A percentile compares a stretch with the other conserved stretches of the same genome.
These are phyloP conservation scores for Botryotinia narcissicola DNA, from an alignment of 2,329 filamentous ascomycete genomes.

Conservation along the genomic window DNA sequence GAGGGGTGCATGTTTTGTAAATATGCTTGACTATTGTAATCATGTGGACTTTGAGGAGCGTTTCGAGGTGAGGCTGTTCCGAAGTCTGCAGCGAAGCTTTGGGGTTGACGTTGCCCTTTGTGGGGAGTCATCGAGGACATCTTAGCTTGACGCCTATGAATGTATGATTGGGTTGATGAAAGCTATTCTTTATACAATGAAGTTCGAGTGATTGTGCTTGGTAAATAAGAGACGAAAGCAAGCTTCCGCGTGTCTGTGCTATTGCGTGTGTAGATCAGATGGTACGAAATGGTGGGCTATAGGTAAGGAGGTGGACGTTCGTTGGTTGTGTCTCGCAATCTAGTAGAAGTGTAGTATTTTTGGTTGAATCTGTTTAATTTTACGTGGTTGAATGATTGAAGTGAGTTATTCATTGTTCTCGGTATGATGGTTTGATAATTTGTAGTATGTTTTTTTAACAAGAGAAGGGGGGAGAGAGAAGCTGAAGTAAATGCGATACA, in stretches of 20 bases:
- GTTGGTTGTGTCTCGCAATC: conserved; percentile 26
- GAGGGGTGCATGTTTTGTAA: conserved; percentile 39
- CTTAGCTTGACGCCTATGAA: conserved; percentile 47
- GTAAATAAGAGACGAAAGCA: background rate
- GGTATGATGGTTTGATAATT: conserved; percentile 22
- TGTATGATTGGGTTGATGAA: conserved; percentile 39
- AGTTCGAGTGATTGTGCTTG: background rate
- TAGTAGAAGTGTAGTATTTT: conserved; percentile 24
- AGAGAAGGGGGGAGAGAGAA: conserved; percentile 9
- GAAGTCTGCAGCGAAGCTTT: conserved; percentile 31
- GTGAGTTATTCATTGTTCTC: conserved; percentile 35
- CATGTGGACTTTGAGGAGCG: conserved; percentile 47
- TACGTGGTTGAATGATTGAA: conserved; percentile 25
- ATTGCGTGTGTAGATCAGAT: background rate
- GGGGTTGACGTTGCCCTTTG: conserved; percentile 38
- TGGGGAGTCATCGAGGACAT: conserved; percentile 48
- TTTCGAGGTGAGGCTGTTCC: conserved; percentile 32
- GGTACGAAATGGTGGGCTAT: conserved; percentile 17
- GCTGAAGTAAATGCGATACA: conserved; percentile 6
- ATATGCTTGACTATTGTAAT: conserved; percentile 43
- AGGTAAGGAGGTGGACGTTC: conserved; percentile 30
- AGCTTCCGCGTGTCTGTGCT: background rate
- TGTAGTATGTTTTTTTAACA: conserved; percentile 15
- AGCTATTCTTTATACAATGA: background rate
- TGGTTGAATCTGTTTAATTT: conserved; percentile 24